Percentiles rank a stretch among this genome's conserved stretches.
Conservation (phyloP, 2,329 filamentous ascomycete species). For the Colletotrichum aenigma region DNA sequence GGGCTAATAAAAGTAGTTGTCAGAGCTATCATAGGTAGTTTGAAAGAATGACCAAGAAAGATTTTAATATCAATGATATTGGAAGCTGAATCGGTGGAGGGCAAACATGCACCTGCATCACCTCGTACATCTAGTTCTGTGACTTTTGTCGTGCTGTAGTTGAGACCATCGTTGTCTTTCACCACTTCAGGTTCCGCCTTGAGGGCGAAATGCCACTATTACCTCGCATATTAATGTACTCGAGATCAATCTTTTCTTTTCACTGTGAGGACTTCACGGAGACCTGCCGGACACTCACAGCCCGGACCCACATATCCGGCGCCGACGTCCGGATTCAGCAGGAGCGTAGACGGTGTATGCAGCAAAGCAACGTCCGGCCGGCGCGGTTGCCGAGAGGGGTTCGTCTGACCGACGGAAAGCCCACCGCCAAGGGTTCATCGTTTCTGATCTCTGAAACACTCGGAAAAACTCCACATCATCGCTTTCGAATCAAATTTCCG, state of each 20-base stretch:
- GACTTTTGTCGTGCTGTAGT: neutral
- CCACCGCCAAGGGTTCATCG: neutral
- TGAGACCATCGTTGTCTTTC: neutral
- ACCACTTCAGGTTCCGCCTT: fast-evolving
- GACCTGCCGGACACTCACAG: neutral
- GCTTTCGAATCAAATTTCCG: neutral
- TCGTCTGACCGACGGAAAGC: neutral
- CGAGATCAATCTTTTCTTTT: too few relatives aligned
- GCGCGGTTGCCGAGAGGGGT: neutral
- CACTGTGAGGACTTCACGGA: neutral
- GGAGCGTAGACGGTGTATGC: neutral
- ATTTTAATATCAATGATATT: neutral
- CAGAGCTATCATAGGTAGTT: fast-evolving
- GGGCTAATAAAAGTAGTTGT: neutral
- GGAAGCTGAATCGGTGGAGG: neutral
- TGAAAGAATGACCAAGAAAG: fast-evolving
- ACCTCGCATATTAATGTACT: too few relatives aligned
- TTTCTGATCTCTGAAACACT: neutral
- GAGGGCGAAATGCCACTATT: too few relatives aligned
- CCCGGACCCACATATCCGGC: neutral
- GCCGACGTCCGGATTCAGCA: neutral
- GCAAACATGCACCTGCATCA: too few relatives aligned
- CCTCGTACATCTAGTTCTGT: neutral
- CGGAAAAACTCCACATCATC: neutral
- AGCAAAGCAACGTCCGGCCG: neutral